Conservation (phyloP, 2,329 filamentous ascomycete species). For the Tolypocladium endophyticum region DNA sequence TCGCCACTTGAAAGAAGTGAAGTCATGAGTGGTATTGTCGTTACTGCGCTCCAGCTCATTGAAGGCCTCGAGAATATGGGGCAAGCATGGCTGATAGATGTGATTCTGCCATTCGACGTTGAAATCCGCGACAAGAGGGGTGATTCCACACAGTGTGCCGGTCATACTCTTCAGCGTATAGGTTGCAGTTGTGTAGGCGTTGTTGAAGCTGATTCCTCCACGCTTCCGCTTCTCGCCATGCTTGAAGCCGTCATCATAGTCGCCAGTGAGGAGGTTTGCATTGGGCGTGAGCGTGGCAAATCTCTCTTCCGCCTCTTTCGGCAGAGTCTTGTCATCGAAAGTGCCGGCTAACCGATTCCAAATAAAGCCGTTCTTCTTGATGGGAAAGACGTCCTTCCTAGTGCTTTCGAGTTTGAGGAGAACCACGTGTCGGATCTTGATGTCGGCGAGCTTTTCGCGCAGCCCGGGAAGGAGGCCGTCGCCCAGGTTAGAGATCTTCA, state of each 20-base stretch:
- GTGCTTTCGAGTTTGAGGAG: conserved; percentile 32
- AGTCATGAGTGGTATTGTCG: conserved; percentile 6
- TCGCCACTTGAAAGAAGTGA: conserved; percentile 17
- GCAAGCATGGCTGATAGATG: conserved; percentile 33
- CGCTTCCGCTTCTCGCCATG: conserved; percentile 15
- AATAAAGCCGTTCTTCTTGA: conserved; percentile 28
- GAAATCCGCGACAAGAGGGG: conserved; percentile 29
- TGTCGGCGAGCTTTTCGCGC: conserved; percentile 12
- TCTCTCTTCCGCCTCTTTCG: conserved; percentile 16
- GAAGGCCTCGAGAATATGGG: conserved; percentile 24
- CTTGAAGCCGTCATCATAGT: conserved; percentile 21
- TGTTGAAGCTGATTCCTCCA: conserved; percentile 28
- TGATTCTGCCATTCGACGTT: conserved; percentile 30
- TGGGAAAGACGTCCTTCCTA: conserved; percentile 31
- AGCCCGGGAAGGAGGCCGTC: conserved; percentile 17
- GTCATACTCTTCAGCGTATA: conserved; percentile 33
- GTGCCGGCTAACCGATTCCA: conserved; percentile 23
- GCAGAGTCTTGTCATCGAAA: conserved; percentile 18
- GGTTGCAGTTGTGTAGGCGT: conserved; percentile 28
- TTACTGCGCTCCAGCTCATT: conserved; percentile 11
- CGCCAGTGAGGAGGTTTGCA: conserved; percentile 22
- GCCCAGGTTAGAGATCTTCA: conserved; percentile 28
- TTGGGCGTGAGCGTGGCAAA: conserved; percentile 18
- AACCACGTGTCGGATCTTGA: conserved; percentile 30
- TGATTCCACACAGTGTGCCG: conserved; percentile 30